Evolutionary conservation across 306 rosid genomes (phyloP).

Genomic region (Trifolium pratense): DNA sequence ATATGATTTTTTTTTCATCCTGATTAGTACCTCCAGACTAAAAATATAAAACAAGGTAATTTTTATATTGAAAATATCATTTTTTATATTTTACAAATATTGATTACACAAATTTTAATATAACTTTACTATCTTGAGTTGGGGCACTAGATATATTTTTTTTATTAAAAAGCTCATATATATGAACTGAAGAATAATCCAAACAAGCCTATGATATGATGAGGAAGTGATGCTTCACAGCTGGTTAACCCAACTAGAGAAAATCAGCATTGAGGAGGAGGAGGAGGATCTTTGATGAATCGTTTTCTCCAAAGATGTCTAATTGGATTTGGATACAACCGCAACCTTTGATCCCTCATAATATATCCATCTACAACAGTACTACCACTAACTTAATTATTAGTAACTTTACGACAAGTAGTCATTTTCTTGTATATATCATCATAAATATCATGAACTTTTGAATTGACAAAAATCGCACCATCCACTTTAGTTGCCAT

Average conservation of each 20-base stretch:
- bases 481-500: background rate
- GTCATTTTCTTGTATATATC: background rate
- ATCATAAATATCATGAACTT: background rate
- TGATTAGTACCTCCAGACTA: no score
- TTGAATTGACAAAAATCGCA: background rate
- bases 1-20: no score
- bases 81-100: no score
- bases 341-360: background rate
- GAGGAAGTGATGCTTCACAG: no score
- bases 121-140: no score
- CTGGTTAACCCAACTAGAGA: background rate
- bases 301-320: background rate
- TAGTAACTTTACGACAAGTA: background rate
- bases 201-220: no score
- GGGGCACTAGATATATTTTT: no score
- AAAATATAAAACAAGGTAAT: no score
- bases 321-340: conserved; percentile 3
- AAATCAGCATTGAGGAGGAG: background rate
- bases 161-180: no score
- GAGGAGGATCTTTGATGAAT: background rate
- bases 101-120: no score
- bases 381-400: background rate
- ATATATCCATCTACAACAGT: background rate
- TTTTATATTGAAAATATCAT: no score
- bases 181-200: no score